These are phyloP conservation scores for Sphaerulina populicola DNA, from an alignment of 2,329 filamentous ascomycete species.

Conservation along the genomic window DNA sequence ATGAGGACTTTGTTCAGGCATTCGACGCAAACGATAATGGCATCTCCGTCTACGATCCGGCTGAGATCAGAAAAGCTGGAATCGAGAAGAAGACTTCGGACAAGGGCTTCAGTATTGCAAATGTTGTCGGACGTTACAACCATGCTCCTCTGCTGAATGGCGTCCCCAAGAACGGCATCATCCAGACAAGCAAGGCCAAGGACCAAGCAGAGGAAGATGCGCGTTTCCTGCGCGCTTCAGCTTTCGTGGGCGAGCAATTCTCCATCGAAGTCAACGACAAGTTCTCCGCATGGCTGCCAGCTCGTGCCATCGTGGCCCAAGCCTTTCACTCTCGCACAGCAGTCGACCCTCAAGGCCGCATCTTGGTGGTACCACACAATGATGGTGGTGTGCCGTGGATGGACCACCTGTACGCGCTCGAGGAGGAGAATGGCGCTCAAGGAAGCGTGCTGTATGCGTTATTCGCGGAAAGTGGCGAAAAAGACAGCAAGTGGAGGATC, in stretches of 20 bases:
- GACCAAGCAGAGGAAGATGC: slow-evolving; percentile 67
- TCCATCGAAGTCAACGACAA: slow-evolving; percentile 70
- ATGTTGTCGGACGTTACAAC: slow-evolving; percentile 80
- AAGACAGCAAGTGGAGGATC: slow-evolving; percentile 81
- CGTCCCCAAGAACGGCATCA: slow-evolving; percentile 14
- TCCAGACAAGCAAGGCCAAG: slow-evolving; percentile 30
- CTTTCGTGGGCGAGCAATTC: slow-evolving; percentile 84
- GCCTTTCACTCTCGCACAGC: slow-evolving; percentile 61
- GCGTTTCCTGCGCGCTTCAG: slow-evolving; percentile 68
- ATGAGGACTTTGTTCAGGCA: slow-evolving; percentile 87
- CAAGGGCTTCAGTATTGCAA: slow-evolving; percentile 74
- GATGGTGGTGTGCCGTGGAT: slow-evolving; percentile 85
- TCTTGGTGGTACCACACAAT: slow-evolving; percentile 59
- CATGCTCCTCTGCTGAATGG: slow-evolving; percentile 38
- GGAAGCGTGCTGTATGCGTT: slow-evolving; percentile 71
- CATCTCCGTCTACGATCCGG: slow-evolving; percentile 70
- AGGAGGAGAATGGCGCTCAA: slow-evolving; percentile 48
- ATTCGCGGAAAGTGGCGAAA: slow-evolving; percentile 72
- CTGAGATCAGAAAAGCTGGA: slow-evolving; percentile 58
- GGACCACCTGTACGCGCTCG: slow-evolving; percentile 85
- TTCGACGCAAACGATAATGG: slow-evolving; percentile 98
- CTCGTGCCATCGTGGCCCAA: slow-evolving; percentile 65
- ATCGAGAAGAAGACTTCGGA: slow-evolving; percentile 76
- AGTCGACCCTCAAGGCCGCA: slow-evolving; percentile 66
- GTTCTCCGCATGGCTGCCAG: slow-evolving; percentile 72